These are phyloP conservation scores for Starmerella bombi DNA, from an alignment of 805 yeast genomes.

Conservation along the genomic window DNA sequence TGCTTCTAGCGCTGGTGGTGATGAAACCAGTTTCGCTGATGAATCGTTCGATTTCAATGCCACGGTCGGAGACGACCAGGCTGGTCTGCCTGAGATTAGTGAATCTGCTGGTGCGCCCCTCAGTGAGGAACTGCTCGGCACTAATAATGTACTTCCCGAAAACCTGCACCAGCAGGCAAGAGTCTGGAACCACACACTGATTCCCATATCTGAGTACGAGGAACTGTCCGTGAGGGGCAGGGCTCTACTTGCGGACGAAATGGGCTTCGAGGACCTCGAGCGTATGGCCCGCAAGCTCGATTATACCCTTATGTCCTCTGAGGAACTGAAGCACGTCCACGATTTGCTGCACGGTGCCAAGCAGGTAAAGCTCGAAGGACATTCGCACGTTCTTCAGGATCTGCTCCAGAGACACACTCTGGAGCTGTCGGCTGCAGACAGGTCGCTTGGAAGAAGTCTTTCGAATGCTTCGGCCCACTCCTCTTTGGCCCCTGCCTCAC, in stretches of 20 bases:
- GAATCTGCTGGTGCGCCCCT: constrained; percentile 1
- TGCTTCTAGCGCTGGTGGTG: background rate
- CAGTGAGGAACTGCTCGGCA: constrained; percentile 4
- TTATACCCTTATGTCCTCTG: constrained; percentile 1
- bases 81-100: background rate
- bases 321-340: constrained; percentile 5
- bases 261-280: constrained; percentile 1
- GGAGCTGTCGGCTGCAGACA: background rate
- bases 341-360: constrained; percentile 3
- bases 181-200: constrained; percentile 4
- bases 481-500: background rate
- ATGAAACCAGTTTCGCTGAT: background rate
- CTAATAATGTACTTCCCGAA: background rate
- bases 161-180: constrained; percentile 4
- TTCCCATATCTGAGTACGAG: constrained; percentile 7
- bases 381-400: background rate
- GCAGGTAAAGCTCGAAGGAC: background rate
- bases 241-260: background rate
- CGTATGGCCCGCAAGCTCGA: constrained; percentile 2
- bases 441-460: background rate
- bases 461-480: background rate
- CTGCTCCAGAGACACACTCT: background rate
- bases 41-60: background rate
- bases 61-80: background rate
- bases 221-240: background rate